These are phyloP conservation scores for Podaxis rugospora DNA, from an alignment of 768 basidiomycete species.

Conservation along the genomic window DNA sequence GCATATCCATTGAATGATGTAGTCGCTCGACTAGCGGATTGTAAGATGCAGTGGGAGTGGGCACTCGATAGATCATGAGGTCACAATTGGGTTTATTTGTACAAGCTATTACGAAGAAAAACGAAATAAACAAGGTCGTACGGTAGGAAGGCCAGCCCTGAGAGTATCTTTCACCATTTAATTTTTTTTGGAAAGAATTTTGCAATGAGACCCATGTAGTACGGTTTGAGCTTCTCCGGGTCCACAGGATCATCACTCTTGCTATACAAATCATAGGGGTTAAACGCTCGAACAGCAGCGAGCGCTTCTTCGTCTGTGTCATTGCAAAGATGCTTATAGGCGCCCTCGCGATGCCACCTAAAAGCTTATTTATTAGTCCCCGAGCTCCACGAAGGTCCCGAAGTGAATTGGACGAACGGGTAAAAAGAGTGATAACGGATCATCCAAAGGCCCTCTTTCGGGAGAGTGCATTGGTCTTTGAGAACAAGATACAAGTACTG, in stretches of 20 bases:
- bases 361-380: background rate
- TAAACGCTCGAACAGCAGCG: constrained; percentile 80
- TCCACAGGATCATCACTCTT: constrained; percentile 73
- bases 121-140: background rate
- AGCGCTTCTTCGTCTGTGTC: constrained; percentile 63
- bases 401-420: constrained; percentile 31
- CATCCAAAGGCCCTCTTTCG: constrained; percentile 82
- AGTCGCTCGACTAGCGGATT: too few species aligned
- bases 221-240: constrained; percentile 64
- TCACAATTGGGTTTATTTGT: too few species aligned
- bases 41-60: too few species aligned
- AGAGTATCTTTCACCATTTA: constrained; percentile 57
- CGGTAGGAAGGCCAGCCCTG: background rate
- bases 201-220: constrained; percentile 76
- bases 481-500: constrained; percentile 83
- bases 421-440: constrained; percentile 96
- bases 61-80: too few species aligned
- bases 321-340: constrained; percentile 76
- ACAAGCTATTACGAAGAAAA: background rate
- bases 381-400: background rate
- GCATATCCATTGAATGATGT: background rate
- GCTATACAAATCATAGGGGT: constrained; percentile 93
- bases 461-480: constrained; percentile 78
- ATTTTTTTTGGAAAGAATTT: constrained; percentile 83
- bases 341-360: constrained; percentile 81